Evolutionary conservation across 495 filamentous ascomycete species (phyloP).

Genomic region (Schizothecium vesticola): DNA sequence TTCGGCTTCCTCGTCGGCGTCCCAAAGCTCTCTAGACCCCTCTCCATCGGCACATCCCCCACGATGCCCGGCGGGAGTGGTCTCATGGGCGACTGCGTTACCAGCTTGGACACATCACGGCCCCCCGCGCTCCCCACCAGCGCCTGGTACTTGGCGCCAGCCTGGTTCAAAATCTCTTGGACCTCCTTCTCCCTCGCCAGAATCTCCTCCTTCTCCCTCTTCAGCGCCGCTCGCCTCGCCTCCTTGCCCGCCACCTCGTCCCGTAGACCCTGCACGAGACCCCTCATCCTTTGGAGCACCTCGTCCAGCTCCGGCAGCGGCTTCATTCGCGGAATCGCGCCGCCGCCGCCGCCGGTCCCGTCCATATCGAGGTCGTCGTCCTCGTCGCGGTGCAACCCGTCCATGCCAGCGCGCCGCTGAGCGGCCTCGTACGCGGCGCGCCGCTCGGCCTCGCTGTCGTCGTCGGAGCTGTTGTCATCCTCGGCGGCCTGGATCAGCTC

Average conservation of each 20-base stretch:
- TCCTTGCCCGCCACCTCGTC: slow-evolving; percentile 26
- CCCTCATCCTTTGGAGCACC: slow-evolving; percentile 43
- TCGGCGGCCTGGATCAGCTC: slow-evolving; percentile 82
- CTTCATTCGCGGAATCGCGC: slow-evolving; percentile 45
- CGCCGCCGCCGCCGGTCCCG: slow-evolving; percentile 13
- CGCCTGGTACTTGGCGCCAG: slow-evolving; percentile 65
- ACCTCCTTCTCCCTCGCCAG: slow-evolving; percentile 71
- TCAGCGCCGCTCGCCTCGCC: slow-evolving; percentile 28
- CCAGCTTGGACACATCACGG: slow-evolving; percentile 21
- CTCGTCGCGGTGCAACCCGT: slow-evolving; percentile 47
- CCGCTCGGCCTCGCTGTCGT: slow-evolving; percentile 76
- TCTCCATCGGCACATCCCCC: slow-evolving; percentile 35
- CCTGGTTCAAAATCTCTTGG: slow-evolving; percentile 73
- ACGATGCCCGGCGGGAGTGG: slow-evolving; percentile 25
- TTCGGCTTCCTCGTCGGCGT: slow-evolving; percentile 45
- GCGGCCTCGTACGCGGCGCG: slow-evolving; percentile 81
- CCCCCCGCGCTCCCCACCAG: slow-evolving; percentile 30
- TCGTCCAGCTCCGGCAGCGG: slow-evolving; percentile 51
- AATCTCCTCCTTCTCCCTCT: slow-evolving; percentile 52
- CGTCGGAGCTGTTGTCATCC: slow-evolving; percentile 38
- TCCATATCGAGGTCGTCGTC: slow-evolving; percentile 24
- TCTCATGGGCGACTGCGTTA: slow-evolving; percentile 26
- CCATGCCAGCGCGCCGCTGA: slow-evolving; percentile 78
- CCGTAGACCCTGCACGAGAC: slow-evolving; percentile 31
- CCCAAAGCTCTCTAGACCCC: slow-evolving; percentile 59